Base-by-base conservation (phyloP, 495 filamentous ascomycete species). In the Aspergillus baeticus region DNA sequence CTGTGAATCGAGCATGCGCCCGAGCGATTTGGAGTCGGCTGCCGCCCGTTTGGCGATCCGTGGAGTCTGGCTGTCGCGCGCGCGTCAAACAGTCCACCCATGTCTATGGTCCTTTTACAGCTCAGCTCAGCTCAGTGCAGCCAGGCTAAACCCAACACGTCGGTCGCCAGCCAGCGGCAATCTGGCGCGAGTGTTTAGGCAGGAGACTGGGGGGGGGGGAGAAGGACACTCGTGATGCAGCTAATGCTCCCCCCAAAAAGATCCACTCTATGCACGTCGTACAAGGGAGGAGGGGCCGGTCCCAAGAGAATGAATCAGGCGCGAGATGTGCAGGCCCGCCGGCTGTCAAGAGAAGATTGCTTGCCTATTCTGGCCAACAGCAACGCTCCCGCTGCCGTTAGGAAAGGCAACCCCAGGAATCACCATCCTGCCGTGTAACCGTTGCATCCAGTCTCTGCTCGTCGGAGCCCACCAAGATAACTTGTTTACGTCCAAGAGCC, bases 221-320 rank as follows among this genome's bases (percentile, higher is more conserved):
- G 44, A n/a, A n/a, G n/a, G n/a, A n/a, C n/a, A 56, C 62, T 57
- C 44, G 53, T 53, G 44, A 60, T 49, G 55, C 62, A 58, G 48
- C 35, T 39, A 55, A n/a, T 43, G 38, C 17, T 52, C 31, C 37
- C 18, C 43, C 38, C 53, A 59, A 15, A 51, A 52, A 58, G 37
- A 46, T 41, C 60, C 55, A 52, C 35, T n/a, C 46, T 23, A 66
- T 63, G 63, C 58, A 63, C 51, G 55, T 63, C 55, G 63, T 63
- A 61, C 63, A 61, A 63, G 63, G 60, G 58, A 38, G 47, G 14
- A 52, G 18, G 51, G 23, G 46, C 60, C 55, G 18, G 51, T 22
- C 51, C 60, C 55, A 46, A 52, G 26, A 6, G 34, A 53, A 50
- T 47, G 37, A 45, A 42, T 46, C 36, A 49, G 34, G 41, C 23